phyloP scores from a whole-genome alignment of 2,329 filamentous ascomycete species.

The Camillea tinctor region DNA sequence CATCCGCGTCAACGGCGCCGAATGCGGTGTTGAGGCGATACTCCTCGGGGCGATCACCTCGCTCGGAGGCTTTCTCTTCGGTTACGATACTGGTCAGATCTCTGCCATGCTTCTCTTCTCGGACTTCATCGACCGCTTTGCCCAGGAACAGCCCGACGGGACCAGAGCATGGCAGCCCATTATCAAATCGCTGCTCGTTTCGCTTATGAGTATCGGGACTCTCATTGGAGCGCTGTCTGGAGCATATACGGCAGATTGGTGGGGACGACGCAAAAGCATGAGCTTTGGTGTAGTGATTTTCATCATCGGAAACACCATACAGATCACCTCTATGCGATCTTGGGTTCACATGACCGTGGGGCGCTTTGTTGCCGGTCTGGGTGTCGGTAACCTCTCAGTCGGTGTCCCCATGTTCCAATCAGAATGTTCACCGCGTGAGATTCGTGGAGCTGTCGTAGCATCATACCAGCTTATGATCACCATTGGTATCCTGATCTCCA shows the following conservation, averaged over 20 bases:
- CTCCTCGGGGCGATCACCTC: conserved; percentile 51
- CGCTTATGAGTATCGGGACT: conserved; percentile 55
- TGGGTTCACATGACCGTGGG: conserved; percentile 69
- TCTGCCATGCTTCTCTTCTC: conserved; percentile 49
- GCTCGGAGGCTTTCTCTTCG: conserved; percentile 62
- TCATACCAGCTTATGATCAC: conserved; percentile 76
- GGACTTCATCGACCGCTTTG: conserved; percentile 59
- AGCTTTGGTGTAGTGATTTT: conserved; percentile 55
- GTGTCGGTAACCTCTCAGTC: conserved; percentile 65
- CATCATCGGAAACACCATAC: conserved; percentile 63
- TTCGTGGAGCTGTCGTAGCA: conserved; percentile 63
- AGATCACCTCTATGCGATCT: conserved; percentile 55
- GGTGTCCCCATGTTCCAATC: conserved; percentile 67
- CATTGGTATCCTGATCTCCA: conserved; percentile 61
- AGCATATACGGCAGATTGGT: conserved; percentile 55
- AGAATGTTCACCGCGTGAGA: conserved; percentile 60
- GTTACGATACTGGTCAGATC: conserved; percentile 63
- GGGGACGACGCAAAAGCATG: conserved; percentile 57
- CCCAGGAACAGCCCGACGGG: conserved; percentile 41
- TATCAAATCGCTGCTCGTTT: conserved; percentile 52
- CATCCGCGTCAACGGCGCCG: conserved; percentile 42
- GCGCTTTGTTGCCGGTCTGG: conserved; percentile 64
- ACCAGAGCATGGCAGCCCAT: conserved; percentile 40
- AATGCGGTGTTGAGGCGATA: conserved; percentile 41
- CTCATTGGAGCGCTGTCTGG: conserved; percentile 53